Percentiles rank a stretch among this genome's conserved stretches.
Conservation (phyloP, 768 basidiomycete genomes). For the Obba rivulosa region DNA sequence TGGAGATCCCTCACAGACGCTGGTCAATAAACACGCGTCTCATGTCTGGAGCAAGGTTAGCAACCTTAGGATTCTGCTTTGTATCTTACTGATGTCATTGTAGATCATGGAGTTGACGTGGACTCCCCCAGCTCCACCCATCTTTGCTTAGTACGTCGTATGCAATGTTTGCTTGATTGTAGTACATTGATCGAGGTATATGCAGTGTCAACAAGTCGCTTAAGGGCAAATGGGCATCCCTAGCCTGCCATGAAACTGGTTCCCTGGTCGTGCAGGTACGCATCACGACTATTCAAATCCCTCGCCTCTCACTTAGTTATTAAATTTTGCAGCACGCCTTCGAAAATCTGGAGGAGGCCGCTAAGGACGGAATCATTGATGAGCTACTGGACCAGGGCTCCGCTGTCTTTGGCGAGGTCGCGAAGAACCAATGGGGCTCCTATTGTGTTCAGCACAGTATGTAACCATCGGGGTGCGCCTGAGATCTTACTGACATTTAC, state of each 20-base stretch:
- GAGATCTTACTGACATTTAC: background rate
- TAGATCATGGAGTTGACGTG: constrained; percentile 89
- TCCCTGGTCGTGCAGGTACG: constrained; percentile 80
- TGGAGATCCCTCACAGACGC: constrained; percentile 79
- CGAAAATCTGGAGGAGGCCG: constrained; percentile 77
- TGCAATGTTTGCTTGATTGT: constrained; percentile 3
- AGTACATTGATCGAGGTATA: too few species aligned
- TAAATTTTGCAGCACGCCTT: constrained; percentile 63
- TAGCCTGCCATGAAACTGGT: constrained; percentile 88
- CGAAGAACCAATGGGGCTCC: constrained; percentile 86
- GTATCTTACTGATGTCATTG: background rate
- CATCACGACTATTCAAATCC: background rate
- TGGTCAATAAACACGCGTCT: constrained; percentile 87
- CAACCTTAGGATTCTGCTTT: background rate
- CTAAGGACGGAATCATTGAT: constrained; percentile 81
- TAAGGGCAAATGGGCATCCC: constrained; percentile 83
- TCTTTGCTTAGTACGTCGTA: constrained; percentile 66
- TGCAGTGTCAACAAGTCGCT: constrained; percentile 79
- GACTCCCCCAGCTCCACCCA: constrained; percentile 83
- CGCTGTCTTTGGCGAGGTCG: constrained; percentile 64
- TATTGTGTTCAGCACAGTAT: constrained; percentile 83
- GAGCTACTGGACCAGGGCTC: constrained; percentile 75
- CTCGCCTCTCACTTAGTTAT: background rate
- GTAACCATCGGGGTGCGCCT: constrained; percentile 22
- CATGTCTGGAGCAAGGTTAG: constrained; percentile 88